Base-by-base conservation (phyloP, 176 grass and related monocot species). In the Microstegium vimineum region DNA sequence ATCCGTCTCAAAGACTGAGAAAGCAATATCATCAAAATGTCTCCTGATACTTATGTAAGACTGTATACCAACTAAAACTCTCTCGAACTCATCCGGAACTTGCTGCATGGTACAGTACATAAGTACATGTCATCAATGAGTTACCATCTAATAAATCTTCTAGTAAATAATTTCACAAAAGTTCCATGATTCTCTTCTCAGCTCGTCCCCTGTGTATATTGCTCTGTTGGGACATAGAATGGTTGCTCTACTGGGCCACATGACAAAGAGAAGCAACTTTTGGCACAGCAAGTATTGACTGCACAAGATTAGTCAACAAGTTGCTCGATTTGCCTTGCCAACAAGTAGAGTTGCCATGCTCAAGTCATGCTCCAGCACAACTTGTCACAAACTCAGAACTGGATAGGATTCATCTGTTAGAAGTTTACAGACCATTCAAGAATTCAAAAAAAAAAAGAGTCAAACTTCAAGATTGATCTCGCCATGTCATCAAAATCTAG, bases 61-160 rank as follows among this genome's bases (percentile, higher is more conserved):
- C 76, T 95, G 86, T 74, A 98, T 78, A 40, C 86, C 90, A 87
- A 95, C 73, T 65, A 98, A 83, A 69, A 98, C 93, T 77, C 93
- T 90, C 72, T 95, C 96, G 22, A 95, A 85, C 65, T 98, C 96
- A 71, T 95, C 96, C 6, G 96, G 95, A 63, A 93, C 89, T 98
- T 98, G 92, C 96, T 98, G 84, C 90, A 84, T 71, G 75, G 80
- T 73, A 93, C 35, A 86, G 78, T 69, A 68, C 59, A 76, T 49
- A 36, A 70, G 72, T 80, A 6, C 32, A 52, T 71, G 75, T 38
- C 75, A 86, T 15, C 46, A 82, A 23, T 8, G 13, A 68, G 27
- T 64, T 87, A 43, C 8, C 51, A 64, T 43, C 26, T 52, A 38
- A 18, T 31, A 47, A 75, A 84, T 33, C 32, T 78, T 68, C 56